Conservation (phyloP, 306 rosid species). For the Prunus mongolica region DNA sequence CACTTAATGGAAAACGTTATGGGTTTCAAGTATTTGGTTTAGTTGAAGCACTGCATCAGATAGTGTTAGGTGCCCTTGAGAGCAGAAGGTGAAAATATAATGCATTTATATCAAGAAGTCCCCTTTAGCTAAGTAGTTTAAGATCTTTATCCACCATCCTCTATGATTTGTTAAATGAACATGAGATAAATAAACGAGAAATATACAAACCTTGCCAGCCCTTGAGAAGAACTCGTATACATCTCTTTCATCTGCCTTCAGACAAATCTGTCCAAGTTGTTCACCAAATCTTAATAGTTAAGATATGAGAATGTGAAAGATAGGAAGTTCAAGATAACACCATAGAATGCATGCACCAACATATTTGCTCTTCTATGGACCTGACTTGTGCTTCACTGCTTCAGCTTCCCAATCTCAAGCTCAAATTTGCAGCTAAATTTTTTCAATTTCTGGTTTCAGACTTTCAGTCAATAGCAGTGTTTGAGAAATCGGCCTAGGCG, state of each 20-base stretch:
- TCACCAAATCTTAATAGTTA: neutral
- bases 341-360: constrained; percentile 5
- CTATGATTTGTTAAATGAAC: no score
- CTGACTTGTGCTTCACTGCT: no score
- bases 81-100: neutral
- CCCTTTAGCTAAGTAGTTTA: neutral
- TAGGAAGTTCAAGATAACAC: constrained; percentile 12
- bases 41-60: neutral
- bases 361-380: neutral
- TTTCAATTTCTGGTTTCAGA: no score
- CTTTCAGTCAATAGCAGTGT: no score
- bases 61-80: neutral
- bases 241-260: constrained; percentile 97
- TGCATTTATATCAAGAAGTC: neutral
- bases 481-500: no score
- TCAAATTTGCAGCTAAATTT: no score
- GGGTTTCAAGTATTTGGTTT: neutral
- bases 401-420: no score
- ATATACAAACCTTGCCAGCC: constrained; percentile 86
- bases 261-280: constrained; percentile 58
- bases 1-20: neutral
- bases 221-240: constrained; percentile 92
- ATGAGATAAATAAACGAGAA: neutral
- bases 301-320: constrained; percentile 1
- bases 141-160: neutral